A percentile compares a stretch with the other conserved stretches of the same genome.
These are phyloP conservation scores for Tricholoma furcatifolium DNA, from an alignment of 768 basidiomycete genomes.

Conservation along the genomic window DNA sequence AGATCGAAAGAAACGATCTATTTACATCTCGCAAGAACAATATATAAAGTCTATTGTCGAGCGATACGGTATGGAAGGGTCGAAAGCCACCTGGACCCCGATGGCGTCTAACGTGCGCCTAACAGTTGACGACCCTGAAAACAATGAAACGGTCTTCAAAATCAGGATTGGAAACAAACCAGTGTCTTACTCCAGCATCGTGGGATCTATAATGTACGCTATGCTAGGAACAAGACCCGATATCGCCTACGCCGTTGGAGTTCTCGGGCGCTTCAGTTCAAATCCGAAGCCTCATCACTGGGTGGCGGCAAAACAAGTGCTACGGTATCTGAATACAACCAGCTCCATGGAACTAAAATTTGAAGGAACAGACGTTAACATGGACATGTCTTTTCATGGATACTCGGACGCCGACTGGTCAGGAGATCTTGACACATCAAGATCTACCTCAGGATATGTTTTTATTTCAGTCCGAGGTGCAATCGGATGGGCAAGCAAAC, in stretches of 20 bases:
- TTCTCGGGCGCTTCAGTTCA: not conserved
- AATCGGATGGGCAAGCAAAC: not conserved
- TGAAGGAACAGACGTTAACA: not conserved
- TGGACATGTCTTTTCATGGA: too few relatives aligned
- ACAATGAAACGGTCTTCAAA: not conserved
- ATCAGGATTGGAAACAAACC: not conserved
- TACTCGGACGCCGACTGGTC: too few relatives aligned
- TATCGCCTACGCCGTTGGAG: too few relatives aligned
- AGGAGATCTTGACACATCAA: too few relatives aligned
- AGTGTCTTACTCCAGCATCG: too few relatives aligned
- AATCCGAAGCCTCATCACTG: not conserved
- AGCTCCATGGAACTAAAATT: not conserved
- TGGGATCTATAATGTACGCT: too few relatives aligned
- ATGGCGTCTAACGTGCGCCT: not conserved
- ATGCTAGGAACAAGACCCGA: too few relatives aligned
- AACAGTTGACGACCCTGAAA: not conserved
- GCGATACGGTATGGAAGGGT: not conserved
- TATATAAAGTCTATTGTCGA: too few relatives aligned
- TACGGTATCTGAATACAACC: not conserved
- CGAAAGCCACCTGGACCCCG: not conserved
- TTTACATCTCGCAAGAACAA: too few relatives aligned
- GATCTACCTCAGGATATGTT: too few relatives aligned
- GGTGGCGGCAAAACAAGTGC: not conserved
- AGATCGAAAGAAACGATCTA: too few relatives aligned
- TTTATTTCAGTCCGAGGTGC: not conserved